Percentiles rank a stretch among this genome's conserved stretches.
phyloP scores from a whole-genome alignment of 164 flowering plant genomes.

The Pachysandra terminalis region DNA sequence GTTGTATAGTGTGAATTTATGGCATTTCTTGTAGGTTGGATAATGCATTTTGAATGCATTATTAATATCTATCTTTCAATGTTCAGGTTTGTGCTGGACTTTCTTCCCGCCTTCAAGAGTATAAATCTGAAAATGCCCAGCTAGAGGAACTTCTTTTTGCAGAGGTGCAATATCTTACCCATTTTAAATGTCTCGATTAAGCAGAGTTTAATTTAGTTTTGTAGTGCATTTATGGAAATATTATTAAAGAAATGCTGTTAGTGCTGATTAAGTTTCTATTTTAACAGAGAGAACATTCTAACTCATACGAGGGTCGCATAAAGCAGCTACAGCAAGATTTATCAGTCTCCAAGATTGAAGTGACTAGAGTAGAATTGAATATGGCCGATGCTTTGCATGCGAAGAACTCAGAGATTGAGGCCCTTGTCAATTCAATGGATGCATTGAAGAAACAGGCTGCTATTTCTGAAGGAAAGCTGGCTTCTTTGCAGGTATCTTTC shows the following conservation, averaged over 20 bases:
- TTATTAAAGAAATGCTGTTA: conserved; percentile 2
- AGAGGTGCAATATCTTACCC: conserved; percentile 60
- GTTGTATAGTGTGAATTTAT: not conserved
- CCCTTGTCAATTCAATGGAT: conserved; percentile 69
- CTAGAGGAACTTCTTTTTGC: conserved; percentile 90
- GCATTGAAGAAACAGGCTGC: conserved; percentile 83
- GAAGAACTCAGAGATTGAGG: conserved; percentile 89
- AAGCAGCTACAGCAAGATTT: conserved; percentile 81
- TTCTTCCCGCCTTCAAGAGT: conserved; percentile 94
- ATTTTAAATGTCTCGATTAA: conserved; percentile 1
- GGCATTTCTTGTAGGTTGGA: not conserved
- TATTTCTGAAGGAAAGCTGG: conserved; percentile 81
- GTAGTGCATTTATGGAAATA: not conserved
- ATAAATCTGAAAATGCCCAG: conserved; percentile 97
- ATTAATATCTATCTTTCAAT: not conserved
- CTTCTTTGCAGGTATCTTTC: conserved; percentile 73
- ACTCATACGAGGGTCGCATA: conserved; percentile 69
- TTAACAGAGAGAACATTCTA: conserved; percentile 77
- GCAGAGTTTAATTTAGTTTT: not conserved
- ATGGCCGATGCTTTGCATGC: conserved; percentile 87
- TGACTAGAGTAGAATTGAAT: conserved; percentile 62
- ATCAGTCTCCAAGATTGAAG: conserved; percentile 61
- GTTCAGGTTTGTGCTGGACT: conserved; percentile 96
- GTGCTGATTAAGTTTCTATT: not conserved
- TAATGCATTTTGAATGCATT: not conserved